Percentiles rank a stretch among this genome's conserved stretches.
Evolutionary conservation across 192 early-diverging fungal genomes (phyloP).

Genomic region (Globomyces pollinis-pini): DNA sequence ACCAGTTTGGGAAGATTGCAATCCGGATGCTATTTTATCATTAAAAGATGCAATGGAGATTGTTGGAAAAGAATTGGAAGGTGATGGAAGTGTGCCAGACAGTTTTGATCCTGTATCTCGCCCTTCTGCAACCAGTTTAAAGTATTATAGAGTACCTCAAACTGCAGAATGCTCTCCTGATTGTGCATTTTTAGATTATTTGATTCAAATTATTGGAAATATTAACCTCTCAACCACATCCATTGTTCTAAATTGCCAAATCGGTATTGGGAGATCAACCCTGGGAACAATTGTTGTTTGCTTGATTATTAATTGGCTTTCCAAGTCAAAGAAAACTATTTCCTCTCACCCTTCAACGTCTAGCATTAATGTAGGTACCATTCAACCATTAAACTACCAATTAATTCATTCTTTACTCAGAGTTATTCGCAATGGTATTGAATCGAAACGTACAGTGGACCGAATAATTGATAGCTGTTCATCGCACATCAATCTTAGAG

Average conservation of each 20-base stretch:
- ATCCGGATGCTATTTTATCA: slow-evolving; percentile 41
- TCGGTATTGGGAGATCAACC: slow-evolving; percentile 57
- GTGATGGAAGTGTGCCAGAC: background rate
- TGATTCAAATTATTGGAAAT: slow-evolving; percentile 35
- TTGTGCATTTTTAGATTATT: slow-evolving; percentile 44
- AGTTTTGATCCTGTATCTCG: too few species aligned
- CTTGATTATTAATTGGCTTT: slow-evolving; percentile 36
- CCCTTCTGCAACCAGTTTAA: background rate
- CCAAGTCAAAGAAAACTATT: background rate
- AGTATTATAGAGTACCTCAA: slow-evolving; percentile 49
- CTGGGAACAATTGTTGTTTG: slow-evolving; percentile 35
- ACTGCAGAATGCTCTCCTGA: slow-evolving; percentile 55
- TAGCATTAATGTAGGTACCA: too few species aligned
- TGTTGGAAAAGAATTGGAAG: slow-evolving; percentile 24
- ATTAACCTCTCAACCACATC: slow-evolving; percentile 32
- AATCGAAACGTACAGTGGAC: slow-evolving; percentile 49
- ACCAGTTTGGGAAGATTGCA: slow-evolving; percentile 55
- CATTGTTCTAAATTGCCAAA: slow-evolving; percentile 58
- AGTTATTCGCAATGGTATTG: slow-evolving; percentile 51
- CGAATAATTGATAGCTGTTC: slow-evolving; percentile 45
- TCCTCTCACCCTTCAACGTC: slow-evolving; percentile 11
- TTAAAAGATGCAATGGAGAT: slow-evolving; percentile 39
- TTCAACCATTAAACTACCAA: too few species aligned
- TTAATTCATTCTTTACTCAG: slow-evolving; percentile 52
- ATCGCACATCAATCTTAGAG: slow-evolving; percentile 38